phyloP scores from a whole-genome alignment of 768 basidiomycete genomes.

The Hemileccinum impolitum region DNA sequence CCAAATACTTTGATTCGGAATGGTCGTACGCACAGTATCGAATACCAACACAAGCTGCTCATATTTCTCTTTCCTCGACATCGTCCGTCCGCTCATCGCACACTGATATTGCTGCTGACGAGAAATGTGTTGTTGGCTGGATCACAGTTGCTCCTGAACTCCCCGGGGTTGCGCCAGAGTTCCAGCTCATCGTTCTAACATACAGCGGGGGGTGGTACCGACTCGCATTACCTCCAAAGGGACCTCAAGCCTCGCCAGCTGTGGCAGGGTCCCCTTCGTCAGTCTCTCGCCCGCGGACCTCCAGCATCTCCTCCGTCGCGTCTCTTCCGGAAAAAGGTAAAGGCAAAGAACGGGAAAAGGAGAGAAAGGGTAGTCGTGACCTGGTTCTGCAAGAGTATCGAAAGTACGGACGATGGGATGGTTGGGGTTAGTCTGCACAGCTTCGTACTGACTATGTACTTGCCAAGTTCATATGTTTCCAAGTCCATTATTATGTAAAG shows the following conservation, averaged over 20 bases:
- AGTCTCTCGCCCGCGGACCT: conserved; percentile 43
- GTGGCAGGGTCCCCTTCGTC: conserved; percentile 44
- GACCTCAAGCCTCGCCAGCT: conserved; percentile 17
- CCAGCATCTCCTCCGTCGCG: conserved; percentile 52
- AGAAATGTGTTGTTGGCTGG: conserved; percentile 88
- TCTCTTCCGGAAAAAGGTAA: conserved; percentile 51
- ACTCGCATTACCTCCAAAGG: conserved; percentile 53
- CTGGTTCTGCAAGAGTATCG: conserved; percentile 75
- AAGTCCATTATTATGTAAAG: no score
- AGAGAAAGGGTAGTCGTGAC: conserved; percentile 56
- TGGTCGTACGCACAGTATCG: conserved; percentile 95
- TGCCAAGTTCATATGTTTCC: no score
- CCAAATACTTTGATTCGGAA: conserved; percentile 91
- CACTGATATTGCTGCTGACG: conserved; percentile 70
- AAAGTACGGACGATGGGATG: conserved; percentile 86
- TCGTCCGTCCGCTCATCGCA: conserved; percentile 52
- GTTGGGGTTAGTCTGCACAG: conserved; percentile 48
- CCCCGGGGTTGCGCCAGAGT: conserved; percentile 42
- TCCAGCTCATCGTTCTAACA: conserved; percentile 82
- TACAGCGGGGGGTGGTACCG: conserved; percentile 93
- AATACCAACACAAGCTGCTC: conserved; percentile 80
- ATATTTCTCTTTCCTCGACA: conserved; percentile 74
- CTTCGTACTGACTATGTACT: not conserved
- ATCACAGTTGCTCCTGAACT: conserved; percentile 47
- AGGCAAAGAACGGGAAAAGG: conserved; percentile 53